Evolutionary conservation across 1,284 basidiomycete genomes (phyloP).

Genomic region (Sanghuangporus baumii): DNA sequence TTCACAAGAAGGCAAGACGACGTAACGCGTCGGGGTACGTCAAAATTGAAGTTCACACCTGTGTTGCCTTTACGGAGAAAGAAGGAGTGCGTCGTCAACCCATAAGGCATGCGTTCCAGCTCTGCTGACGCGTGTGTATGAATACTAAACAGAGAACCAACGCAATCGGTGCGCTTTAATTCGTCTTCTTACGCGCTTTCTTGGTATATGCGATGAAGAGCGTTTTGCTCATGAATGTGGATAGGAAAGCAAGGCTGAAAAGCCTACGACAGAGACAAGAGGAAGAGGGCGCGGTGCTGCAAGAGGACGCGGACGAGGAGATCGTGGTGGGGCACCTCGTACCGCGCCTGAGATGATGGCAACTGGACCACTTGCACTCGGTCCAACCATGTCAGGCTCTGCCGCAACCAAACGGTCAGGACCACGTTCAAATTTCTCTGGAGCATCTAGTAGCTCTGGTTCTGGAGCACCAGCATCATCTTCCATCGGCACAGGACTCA

Average conservation of each 20-base stretch:
- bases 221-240: neutral
- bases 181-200: neutral
- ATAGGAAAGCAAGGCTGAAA: conserved; percentile 45
- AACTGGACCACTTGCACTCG: conserved; percentile 81
- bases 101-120: neutral
- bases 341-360: conserved; percentile 66
- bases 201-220: neutral
- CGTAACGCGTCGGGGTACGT: conserved; percentile 63
- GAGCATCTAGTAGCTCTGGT: conserved; percentile 28
- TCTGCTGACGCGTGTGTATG: neutral
- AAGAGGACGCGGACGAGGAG: conserved; percentile 39
- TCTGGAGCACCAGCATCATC: conserved; percentile 29
- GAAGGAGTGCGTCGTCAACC: conserved; percentile 64
- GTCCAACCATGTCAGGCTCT: conserved; percentile 60
- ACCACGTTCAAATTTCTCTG: conserved; percentile 51
- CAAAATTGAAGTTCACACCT: conserved; percentile 76
- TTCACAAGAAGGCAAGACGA: conserved; percentile 66
- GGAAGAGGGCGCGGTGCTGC: conserved; percentile 29
- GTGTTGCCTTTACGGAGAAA: conserved; percentile 64
- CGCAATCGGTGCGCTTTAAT: conserved; percentile 32
- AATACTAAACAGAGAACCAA: conserved; percentile 30
- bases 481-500: conserved; percentile 44
- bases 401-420: conserved; percentile 40
- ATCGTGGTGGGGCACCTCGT: conserved; percentile 43
- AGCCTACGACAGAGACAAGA: conserved; percentile 23